Conservation (phyloP, 2,329 filamentous ascomycete genomes). For the Pezicula neosporulosa region DNA sequence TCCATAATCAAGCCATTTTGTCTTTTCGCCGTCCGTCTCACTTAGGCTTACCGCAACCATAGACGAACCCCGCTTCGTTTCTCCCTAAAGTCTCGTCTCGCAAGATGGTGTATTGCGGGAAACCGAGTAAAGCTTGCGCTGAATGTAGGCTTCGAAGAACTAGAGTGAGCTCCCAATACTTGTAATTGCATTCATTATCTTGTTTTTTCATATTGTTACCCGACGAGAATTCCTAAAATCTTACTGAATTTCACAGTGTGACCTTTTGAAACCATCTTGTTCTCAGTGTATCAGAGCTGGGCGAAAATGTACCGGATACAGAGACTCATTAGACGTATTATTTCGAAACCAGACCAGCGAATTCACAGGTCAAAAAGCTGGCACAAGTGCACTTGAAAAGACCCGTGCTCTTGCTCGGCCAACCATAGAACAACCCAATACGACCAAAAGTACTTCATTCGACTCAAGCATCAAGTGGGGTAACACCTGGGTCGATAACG, state of each 20-base stretch:
- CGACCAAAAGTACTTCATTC: background rate
- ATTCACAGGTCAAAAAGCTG: slow-evolving; percentile 7
- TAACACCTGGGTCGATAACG: background rate
- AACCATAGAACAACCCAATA: background rate
- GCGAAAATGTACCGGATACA: slow-evolving; percentile 49
- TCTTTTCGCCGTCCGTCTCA: too few relatives aligned
- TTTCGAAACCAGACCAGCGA: slow-evolving; percentile 49
- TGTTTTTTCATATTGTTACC: background rate
- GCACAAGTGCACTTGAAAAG: too few relatives aligned
- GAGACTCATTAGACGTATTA: slow-evolving; percentile 53
- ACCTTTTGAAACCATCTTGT: slow-evolving; percentile 47
- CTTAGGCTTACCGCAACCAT: too few relatives aligned
- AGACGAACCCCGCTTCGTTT: too few relatives aligned
- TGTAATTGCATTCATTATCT: background rate
- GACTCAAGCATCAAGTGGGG: background rate
- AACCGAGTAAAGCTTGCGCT: slow-evolving; percentile 38
- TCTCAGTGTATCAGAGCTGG: slow-evolving; percentile 52
- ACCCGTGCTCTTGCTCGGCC: background rate
- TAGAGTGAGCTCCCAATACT: slow-evolving; percentile 19
- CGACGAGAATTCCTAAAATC: background rate
- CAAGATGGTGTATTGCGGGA: slow-evolving; percentile 23
- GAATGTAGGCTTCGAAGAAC: slow-evolving; percentile 40
- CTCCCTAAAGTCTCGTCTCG: background rate
- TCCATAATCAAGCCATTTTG: too few relatives aligned
- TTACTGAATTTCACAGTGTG: slow-evolving; percentile 41